Conservation (phyloP, 768 basidiomycete genomes). For the Amanita rimosa region DNA sequence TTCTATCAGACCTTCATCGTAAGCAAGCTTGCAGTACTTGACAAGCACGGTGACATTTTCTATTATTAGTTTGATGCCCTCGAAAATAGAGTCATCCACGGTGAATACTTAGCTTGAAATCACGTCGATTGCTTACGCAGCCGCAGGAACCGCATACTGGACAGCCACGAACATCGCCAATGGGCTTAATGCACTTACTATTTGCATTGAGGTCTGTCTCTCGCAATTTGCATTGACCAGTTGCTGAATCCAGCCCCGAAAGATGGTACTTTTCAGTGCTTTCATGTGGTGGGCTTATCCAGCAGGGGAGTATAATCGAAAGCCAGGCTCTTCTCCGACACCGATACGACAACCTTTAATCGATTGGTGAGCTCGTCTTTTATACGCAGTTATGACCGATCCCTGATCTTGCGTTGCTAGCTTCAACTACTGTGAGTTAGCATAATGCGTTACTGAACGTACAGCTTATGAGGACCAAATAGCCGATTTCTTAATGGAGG, state of each 20-base stretch:
- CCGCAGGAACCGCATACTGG: conserved; percentile 58
- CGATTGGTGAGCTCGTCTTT: conserved; percentile 31
- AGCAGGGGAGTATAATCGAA: conserved; percentile 44
- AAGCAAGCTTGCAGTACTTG: conserved; percentile 11
- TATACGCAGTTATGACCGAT: background rate
- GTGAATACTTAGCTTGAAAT: conserved; percentile 18
- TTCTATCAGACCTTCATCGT: conserved; percentile 69
- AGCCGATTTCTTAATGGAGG: background rate
- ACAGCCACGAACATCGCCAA: conserved; percentile 66
- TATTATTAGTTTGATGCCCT: conserved; percentile 40
- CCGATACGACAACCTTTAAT: conserved; percentile 50
- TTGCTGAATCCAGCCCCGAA: conserved; percentile 1
- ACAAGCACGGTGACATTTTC: too few relatives aligned
- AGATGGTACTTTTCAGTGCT: conserved; percentile 67
- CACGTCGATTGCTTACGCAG: background rate
- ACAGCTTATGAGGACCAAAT: conserved; percentile 11
- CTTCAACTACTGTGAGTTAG: conserved; percentile 1
- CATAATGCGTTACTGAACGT: background rate
- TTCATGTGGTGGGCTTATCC: conserved; percentile 73
- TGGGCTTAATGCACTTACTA: conserved; percentile 63
- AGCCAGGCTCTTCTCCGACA: conserved; percentile 26
- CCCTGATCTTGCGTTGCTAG: background rate
- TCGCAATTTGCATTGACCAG: background rate
- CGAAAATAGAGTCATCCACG: conserved; percentile 49
- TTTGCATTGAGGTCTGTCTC: conserved; percentile 54